Base-by-base conservation (phyloP, 345 rosid genomes). In the Gossypium anomalum region DNA sequence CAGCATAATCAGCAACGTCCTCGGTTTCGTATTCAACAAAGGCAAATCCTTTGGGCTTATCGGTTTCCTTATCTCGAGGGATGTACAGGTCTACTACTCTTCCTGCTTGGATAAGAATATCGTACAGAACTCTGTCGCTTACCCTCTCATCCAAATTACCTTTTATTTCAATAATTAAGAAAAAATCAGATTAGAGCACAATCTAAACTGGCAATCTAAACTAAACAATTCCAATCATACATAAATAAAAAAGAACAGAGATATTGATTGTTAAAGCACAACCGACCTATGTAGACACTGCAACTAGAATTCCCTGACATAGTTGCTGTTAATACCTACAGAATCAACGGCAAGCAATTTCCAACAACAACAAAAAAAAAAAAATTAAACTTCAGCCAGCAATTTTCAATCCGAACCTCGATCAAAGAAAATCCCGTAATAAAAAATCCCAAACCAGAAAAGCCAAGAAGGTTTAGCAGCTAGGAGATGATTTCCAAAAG, bases 121-220 rank as follows among this genome's bases (percentile, higher is more conserved):
- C 98, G 62, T 91, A 93, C 74, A 95, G 76, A 60, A 90, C 94
- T 78, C 96, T 89, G 23, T 95, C 96, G 75, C 89, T 89, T 27
- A 94, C 97, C 79, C 83, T 85, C 76, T 92, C 98, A 53, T 92
- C 98, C 84, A 94, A 77, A 85, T 91, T 89, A 72, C 98, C 97
- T 89, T 25, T 48, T 14, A 69, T 29, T 45, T 48, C 25, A 60
- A 60, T 60, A 13, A 25, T 13, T 3, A 48, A 1, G 4, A 14
- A 47, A 67, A 14, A 59, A 12, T 10, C 68, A 47, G 11, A 48
- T 44, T 22, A 20, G 16, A 20, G 5, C 17, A 20, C 4, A 2
- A 14, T 23, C 11, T 4, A 65, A 65, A 43, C 25, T 43, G n/a
- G n/a, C 4, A 2, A 14, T 23, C 11, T 4, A 65, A 65, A 43